Base-by-base conservation (phyloP, 306 rosid genomes). In the Ziziphus jujuba region DNA sequence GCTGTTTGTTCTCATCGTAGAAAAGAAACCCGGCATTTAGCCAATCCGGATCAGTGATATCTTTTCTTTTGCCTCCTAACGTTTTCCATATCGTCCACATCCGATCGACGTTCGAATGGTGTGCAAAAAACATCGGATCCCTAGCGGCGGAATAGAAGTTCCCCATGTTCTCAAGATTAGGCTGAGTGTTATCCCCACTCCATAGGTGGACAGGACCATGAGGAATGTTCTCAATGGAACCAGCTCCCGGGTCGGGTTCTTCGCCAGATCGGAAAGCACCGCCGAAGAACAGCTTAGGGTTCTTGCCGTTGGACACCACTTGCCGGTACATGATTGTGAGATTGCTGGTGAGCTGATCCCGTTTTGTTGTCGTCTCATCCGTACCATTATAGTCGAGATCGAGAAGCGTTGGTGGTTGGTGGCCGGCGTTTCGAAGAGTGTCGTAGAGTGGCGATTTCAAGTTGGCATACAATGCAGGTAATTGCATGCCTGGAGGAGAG, bases 1-100 rank as follows among this genome's bases (percentile, higher is more conserved):
- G 77, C 50, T 87, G 80, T 7, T 77, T 79, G 36, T 89, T 89
- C 77, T 89, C 95, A 24, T 92, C 82, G 22, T 89, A 89, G 72
- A 92, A 92, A 14, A 92, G 21, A 66, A 92, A 89, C 13, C 68
- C 87, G 0, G 98, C 60, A 23, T 92, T 59, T 9, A 89, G 80
- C 92, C 95, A 87, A 65, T 92, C 91, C 0, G 84, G 8, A 45
- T 85, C 85, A 0, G 71, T 63, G 11, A 73, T 45, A 68, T 92
- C 84, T n/a, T 19, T 57, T 49, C 91, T 73, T 1, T 61, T 79
- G 0, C 80, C 86, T 17, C 83, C 95, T 0, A 91, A 36, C 1
- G 80, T 78, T 47, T 85, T 89, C 98, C 96, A 92, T 1, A 92
- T 0, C 5, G 36, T 36, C 98, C 96, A 92, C 65, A 92, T 2